Conservation (phyloP, 2,329 filamentous ascomycete genomes). For the Metarhizium humberi region DNA sequence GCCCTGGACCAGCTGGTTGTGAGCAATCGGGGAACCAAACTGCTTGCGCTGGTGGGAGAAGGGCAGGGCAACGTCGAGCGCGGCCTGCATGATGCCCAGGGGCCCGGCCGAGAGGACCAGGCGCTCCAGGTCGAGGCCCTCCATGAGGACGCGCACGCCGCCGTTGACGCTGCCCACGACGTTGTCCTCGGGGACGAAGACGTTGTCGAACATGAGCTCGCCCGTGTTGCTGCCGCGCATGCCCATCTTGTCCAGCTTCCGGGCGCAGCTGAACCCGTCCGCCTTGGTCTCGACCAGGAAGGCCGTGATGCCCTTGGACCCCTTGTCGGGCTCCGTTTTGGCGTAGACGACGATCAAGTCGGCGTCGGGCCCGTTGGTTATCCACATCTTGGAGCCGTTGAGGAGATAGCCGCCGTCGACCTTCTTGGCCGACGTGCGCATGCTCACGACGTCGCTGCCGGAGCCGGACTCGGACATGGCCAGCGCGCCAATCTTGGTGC, state of each 20-base stretch:
- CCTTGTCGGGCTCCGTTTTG: conserved; percentile 75
- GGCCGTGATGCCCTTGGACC: conserved; percentile 85
- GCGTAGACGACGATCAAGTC: conserved; percentile 92
- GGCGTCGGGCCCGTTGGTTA: conserved; percentile 96
- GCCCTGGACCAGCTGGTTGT: conserved; percentile 89
- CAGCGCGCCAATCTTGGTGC: conserved; percentile 73
- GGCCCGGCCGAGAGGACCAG: conserved; percentile 87
- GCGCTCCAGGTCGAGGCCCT: conserved; percentile 87
- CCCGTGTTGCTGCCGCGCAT: conserved; percentile 97
- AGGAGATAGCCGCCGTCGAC: conserved; percentile 80
- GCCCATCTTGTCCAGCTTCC: conserved; percentile 94
- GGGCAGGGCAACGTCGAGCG: conserved; percentile 75
- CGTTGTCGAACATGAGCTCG: conserved; percentile 81
- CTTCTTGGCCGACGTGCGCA: conserved; percentile 76
- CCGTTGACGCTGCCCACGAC: conserved; percentile 71
- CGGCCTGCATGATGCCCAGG: conserved; percentile 87
- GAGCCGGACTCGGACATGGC: conserved; percentile 93
- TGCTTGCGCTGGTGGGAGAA: conserved; percentile 86
- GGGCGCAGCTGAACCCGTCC: conserved; percentile 73
- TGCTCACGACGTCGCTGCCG: conserved; percentile 89
- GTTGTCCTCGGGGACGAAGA: conserved; percentile 79
- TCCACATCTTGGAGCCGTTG: conserved; percentile 98
- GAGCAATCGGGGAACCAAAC: conserved; percentile 76
- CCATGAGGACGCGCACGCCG: conserved; percentile 89
- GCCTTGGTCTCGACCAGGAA: conserved; percentile 71